Base-by-base conservation (phyloP, 345 rosid genomes). In the Arabis hirsuta region DNA sequence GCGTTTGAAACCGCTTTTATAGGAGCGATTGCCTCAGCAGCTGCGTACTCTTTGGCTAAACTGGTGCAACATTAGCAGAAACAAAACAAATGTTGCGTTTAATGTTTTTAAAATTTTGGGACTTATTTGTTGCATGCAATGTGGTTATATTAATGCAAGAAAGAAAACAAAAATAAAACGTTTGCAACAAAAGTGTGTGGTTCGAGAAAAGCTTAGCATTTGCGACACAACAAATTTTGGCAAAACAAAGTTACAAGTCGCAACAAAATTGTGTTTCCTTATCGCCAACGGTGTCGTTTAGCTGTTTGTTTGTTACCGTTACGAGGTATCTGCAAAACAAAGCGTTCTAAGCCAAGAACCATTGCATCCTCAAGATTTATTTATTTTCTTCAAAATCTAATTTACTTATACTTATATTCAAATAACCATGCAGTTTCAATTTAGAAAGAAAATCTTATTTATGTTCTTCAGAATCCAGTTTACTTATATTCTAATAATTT, bases 31-130 rank as follows among this genome's bases (percentile, higher is more conserved):
- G 98, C 98, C 2, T 87, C 96, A 0, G 92, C 97, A 0, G 96
- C 94, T 11, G 97, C 98, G 13, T 93, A 85, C 50, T 89, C 91
- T 71, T 68, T 93, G 79, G 98, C 98, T 46, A 93, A 87, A 81
- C 79, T 76, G 13, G 72, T 93, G 60, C 84, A 77, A 12, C 59
- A 66, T 44, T 83, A 73, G 8, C 41, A 12, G 13, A 2, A 54
- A 61, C 43, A 13, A 38, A 53, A 68, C 5, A 38, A 8, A 22
- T 32, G 41, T 67, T 44, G 46, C 43, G 32, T 67, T 67, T 60
- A 3, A 42, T 66, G 56, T 52, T 22, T 36, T 8, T 12, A 2
- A 38, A 14, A 6, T 1, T 29, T 65, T 26, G 31, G 34, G 56
- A 55, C 76, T 12, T 36, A 3, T 46, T 64, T 39, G 58, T 73